phyloP scores from a whole-genome alignment of 805 yeast genomes.

The Starmera quercuum region DNA sequence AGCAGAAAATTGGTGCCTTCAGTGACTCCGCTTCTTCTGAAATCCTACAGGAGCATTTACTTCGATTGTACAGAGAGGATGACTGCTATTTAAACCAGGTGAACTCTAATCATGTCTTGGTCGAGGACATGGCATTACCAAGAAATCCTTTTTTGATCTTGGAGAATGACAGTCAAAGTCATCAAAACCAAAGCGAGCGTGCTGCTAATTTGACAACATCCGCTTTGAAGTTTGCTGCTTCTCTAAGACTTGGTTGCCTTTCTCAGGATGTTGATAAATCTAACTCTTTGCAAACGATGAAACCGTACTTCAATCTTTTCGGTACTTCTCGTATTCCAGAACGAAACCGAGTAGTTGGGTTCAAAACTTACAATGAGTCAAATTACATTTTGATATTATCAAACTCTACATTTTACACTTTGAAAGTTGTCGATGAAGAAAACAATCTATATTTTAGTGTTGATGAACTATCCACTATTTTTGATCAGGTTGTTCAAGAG shows the following conservation, averaged over 20 bases:
- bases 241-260: conserved; percentile 45
- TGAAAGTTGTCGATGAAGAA: conserved; percentile 68
- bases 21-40: conserved; percentile 31
- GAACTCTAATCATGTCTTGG: conserved; percentile 28
- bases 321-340: conserved; percentile 59
- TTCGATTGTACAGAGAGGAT: conserved; percentile 33
- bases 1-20: conserved; percentile 37
- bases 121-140: conserved; percentile 46
- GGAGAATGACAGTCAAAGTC: conserved; percentile 66
- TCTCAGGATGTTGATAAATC: conserved; percentile 52
- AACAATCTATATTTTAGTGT: conserved; percentile 61
- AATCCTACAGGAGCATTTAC: conserved; percentile 46
- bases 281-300: conserved; percentile 54
- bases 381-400: conserved; percentile 71
- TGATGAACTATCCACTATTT: conserved; percentile 57
- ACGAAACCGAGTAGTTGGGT: conserved; percentile 57
- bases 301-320: conserved; percentile 56
- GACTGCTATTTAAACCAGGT: conserved; percentile 48
- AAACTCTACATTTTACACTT: conserved; percentile 80
- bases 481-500: conserved; percentile 60
- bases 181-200: conserved; percentile 60
- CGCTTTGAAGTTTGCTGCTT: conserved; percentile 55
- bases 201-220: conserved; percentile 63
- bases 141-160: conserved; percentile 70
- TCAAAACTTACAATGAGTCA: conserved; percentile 58